These are phyloP conservation scores for Lactifluus piperatus DNA, from an alignment of 768 basidiomycete genomes.

Conservation along the genomic window DNA sequence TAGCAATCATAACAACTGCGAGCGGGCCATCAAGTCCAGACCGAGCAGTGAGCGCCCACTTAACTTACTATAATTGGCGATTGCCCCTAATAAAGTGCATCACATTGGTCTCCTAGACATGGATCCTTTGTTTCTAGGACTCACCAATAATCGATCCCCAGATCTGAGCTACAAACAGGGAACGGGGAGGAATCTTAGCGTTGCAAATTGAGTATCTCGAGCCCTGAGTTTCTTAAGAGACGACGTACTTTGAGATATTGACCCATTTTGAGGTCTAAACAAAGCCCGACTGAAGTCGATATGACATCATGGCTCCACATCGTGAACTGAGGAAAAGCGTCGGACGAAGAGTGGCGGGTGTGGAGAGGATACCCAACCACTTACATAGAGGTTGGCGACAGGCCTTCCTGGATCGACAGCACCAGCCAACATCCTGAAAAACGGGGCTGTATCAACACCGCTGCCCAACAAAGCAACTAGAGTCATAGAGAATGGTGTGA, in stretches of 20 bases:
- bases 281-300: constrained; percentile 42
- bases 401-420: constrained; percentile 54
- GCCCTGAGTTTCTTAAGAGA: background rate
- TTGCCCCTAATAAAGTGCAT: constrained; percentile 18
- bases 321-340: constrained; percentile 37
- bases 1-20: constrained; percentile 48
- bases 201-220: background rate
- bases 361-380: background rate
- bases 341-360: background rate
- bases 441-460: constrained; percentile 48
- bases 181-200: constrained; percentile 56
- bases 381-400: constrained; percentile 60
- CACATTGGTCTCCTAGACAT: background rate
- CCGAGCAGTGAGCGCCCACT: background rate
- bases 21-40: constrained; percentile 20
- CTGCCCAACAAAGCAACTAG: constrained; percentile 53
- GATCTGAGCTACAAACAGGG: constrained; percentile 57
- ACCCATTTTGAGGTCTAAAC: constrained; percentile 49
- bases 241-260: constrained; percentile 31
- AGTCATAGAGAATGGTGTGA: constrained; percentile 46
- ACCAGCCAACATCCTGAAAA: constrained; percentile 60
- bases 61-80: constrained; percentile 31
- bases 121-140: background rate
- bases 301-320: constrained; percentile 64
- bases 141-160: constrained; percentile 52